Percentiles rank a stretch among this genome's conserved stretches.
phyloP scores from a whole-genome alignment of 164 flowering plant species.

The Vitis vinifera region DNA sequence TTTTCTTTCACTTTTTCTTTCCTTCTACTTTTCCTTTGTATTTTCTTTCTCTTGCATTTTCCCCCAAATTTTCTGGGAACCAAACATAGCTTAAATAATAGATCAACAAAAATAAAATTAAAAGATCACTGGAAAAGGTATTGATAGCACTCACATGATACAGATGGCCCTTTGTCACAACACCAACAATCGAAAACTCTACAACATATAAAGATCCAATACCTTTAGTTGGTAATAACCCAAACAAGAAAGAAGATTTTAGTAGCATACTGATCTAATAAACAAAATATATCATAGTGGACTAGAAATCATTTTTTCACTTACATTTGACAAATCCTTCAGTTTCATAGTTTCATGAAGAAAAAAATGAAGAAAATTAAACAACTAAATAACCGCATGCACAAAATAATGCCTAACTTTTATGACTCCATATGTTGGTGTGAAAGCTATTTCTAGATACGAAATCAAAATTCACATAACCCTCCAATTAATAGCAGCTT shows the following conservation, averaged over 20 bases:
- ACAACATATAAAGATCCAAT: conserved; percentile 93
- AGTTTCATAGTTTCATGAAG: background rate
- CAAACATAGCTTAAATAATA: too few relatives aligned
- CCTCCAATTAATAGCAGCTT: too few relatives aligned
- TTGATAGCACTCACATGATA: conserved; percentile 56
- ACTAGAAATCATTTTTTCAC: too few relatives aligned
- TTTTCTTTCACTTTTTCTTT: too few relatives aligned
- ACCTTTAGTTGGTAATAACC: conserved; percentile 46
- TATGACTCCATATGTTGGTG: background rate
- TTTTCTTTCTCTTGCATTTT: too few relatives aligned
- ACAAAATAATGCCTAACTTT: too few relatives aligned
- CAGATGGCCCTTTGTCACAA: conserved; percentile 86
- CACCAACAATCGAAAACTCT: conserved; percentile 84
- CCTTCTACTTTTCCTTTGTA: too few relatives aligned
- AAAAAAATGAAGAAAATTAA: background rate
- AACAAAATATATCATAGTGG: too few relatives aligned
- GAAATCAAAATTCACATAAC: background rate
- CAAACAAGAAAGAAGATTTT: background rate
- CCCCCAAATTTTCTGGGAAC: too few relatives aligned
- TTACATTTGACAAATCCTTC: background rate
- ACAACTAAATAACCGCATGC: too few relatives aligned
- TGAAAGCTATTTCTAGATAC: background rate
- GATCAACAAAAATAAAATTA: background rate
- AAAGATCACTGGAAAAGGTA: background rate
- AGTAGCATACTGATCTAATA: background rate